These are phyloP conservation scores for Pleurotus ostreatus DNA, from an alignment of 768 basidiomycete species.

Conservation along the genomic window DNA sequence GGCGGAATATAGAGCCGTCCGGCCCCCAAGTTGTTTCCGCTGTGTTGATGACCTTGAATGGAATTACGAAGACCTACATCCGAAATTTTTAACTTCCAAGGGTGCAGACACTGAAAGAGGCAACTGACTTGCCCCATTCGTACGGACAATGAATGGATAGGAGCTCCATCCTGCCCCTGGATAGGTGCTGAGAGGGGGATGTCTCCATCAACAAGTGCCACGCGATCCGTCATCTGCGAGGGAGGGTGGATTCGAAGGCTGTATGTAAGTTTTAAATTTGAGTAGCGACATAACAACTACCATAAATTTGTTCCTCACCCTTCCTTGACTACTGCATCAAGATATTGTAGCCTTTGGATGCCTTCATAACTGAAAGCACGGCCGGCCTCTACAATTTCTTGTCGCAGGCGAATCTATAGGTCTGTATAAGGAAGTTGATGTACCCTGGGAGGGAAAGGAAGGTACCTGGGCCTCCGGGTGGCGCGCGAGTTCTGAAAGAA, in stretches of 20 bases:
- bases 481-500: slow-evolving; percentile 33
- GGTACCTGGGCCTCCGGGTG: slow-evolving; percentile 27
- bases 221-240: slow-evolving; percentile 34
- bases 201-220: slow-evolving; percentile 35
- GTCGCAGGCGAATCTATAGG: slow-evolving; percentile 27
- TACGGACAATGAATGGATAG: slow-evolving; percentile 23
- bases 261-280: background rate
- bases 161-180: slow-evolving; percentile 19
- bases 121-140: slow-evolving; percentile 31
- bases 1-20: slow-evolving; percentile 29
- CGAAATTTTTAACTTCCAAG: background rate
- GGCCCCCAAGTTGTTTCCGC: slow-evolving; percentile 32
- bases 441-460: too few species aligned
- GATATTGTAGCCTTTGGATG: slow-evolving; percentile 30
- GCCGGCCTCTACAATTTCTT: slow-evolving; percentile 27
- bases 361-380: slow-evolving; percentile 30
- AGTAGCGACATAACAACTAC: too few species aligned
- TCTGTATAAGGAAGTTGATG: background rate
- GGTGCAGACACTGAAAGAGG: background rate
- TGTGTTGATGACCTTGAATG: slow-evolving; percentile 28
- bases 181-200: slow-evolving; percentile 35
- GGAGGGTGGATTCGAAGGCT: slow-evolving; percentile 39
- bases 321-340: slow-evolving; percentile 41
- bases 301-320: slow-evolving; percentile 17
- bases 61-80: slow-evolving; percentile 28